Conservation (phyloP, 1,284 basidiomycete species). For the Stygiomarasmius scandens region DNA sequence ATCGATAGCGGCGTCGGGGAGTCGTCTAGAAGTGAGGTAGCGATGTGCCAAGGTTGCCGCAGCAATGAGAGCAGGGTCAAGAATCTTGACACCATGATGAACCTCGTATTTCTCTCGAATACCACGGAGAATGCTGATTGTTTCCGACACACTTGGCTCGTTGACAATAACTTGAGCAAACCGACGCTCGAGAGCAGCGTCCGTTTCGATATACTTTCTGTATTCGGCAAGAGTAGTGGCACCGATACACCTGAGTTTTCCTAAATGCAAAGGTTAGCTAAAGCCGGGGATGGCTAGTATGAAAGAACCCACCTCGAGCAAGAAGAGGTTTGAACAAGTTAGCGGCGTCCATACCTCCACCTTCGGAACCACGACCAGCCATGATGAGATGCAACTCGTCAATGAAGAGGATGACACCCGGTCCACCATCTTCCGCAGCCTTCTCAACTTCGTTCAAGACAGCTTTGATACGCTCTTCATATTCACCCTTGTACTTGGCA, state of each 20-base stretch:
- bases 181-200: conserved; percentile 91
- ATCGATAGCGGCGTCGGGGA: conserved; percentile 93
- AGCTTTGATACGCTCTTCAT: conserved; percentile 95
- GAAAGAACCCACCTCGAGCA: conserved; percentile 81
- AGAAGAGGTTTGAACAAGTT: conserved; percentile 91
- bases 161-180: conserved; percentile 95
- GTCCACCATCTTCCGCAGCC: conserved; percentile 77
- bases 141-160: conserved; percentile 89
- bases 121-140: conserved; percentile 91
- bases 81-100: conserved; percentile 90
- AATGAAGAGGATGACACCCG: conserved; percentile 90
- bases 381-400: conserved; percentile 95
- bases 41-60: conserved; percentile 94
- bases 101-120: conserved; percentile 74
- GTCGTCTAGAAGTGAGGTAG: conserved; percentile 84
- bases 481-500: conserved; percentile 96
- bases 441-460: conserved; percentile 96
- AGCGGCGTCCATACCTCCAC: conserved; percentile 83
- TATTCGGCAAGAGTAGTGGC: conserved; percentile 95
- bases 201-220: conserved; percentile 94
- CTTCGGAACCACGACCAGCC: conserved; percentile 77
- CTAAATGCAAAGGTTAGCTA: conserved; percentile 27
- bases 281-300: conserved; percentile 13
- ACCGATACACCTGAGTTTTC: conserved; percentile 82
- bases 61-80: conserved; percentile 87